A percentile compares a stretch with the other conserved stretches of the same genome.
Conservation (phyloP, 768 basidiomycete species). For the Amyloporia xantha region DNA sequence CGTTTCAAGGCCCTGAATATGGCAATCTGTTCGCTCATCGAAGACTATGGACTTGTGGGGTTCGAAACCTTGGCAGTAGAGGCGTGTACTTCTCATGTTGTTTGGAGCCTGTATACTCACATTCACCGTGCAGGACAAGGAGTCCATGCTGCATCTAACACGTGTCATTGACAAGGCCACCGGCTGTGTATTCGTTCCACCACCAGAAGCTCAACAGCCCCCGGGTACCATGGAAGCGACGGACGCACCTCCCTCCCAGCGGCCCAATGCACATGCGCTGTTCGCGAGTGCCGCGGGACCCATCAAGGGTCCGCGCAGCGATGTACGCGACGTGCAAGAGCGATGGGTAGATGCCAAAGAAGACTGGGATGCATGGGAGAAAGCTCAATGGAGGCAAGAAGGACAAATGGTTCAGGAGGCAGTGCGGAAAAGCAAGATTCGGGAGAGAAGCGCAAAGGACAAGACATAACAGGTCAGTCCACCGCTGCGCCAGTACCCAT, state of each 20-base stretch:
- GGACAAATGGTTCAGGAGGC: conserved; percentile 51
- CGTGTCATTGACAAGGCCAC: conserved; percentile 84
- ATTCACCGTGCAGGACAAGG: conserved; percentile 63
- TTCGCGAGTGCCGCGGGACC: conserved; percentile 60
- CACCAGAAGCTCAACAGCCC: conserved; percentile 26
- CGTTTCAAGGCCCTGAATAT: conserved; percentile 77
- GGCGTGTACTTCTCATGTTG: conserved; percentile 35
- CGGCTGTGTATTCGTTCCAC: conserved; percentile 84
- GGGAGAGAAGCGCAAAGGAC: conserved; percentile 9
- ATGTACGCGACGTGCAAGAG: conserved; percentile 80
- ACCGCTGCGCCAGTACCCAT: no score
- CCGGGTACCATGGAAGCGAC: conserved; percentile 26
- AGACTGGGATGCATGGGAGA: conserved; percentile 78
- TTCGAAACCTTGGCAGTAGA: conserved; percentile 98
- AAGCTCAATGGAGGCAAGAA: conserved; percentile 67
- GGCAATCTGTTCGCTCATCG: conserved; percentile 87
- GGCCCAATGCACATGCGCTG: conserved; percentile 62
- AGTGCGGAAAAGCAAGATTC: conserved; percentile 23
- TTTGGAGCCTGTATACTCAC: not conserved
- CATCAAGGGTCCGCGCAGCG: conserved; percentile 41
- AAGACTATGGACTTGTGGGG: conserved; percentile 87
- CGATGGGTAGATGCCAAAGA: conserved; percentile 87
- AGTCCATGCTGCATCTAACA: conserved; percentile 87
- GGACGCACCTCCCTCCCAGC: conserved; percentile 32
- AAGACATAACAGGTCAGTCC: conserved; percentile 1